A percentile compares a stretch with the other conserved stretches of the same genome.
phyloP scores from a whole-genome alignment of 495 filamentous ascomycete genomes.

The Hyaloscypha hepaticicola region DNA sequence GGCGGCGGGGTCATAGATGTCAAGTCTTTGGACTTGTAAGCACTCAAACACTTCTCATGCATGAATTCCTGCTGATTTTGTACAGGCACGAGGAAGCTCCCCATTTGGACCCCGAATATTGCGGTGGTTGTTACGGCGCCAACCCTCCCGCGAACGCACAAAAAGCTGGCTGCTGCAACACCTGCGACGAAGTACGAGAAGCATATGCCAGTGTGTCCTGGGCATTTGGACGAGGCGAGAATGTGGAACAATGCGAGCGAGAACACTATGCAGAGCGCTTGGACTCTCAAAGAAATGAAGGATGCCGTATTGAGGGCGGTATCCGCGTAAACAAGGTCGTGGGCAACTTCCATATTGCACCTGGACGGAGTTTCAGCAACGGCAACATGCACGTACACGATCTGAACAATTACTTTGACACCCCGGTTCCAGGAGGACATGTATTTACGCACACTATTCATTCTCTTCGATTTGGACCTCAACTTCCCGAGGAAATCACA shows the following conservation, averaged over 20 bases:
- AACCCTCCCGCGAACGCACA: constrained; percentile 62
- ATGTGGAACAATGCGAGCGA: constrained; percentile 91
- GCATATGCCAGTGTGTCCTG: constrained; percentile 86
- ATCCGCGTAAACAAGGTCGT: constrained; percentile 97
- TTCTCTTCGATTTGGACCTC: constrained; percentile 86
- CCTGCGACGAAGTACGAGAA: constrained; percentile 93
- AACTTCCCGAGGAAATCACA: constrained; percentile 74
- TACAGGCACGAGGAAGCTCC: constrained; percentile 64
- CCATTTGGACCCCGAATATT: constrained; percentile 90
- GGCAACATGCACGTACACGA: constrained; percentile 98
- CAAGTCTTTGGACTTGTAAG: constrained; percentile 70
- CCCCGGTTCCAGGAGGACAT: constrained; percentile 61
- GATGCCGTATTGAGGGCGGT: constrained; percentile 90
- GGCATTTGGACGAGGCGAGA: constrained; percentile 90
- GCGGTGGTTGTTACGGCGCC: constrained; percentile 90
- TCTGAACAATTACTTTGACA: constrained; percentile 85
- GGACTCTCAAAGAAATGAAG: constrained; percentile 82
- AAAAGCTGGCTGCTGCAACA: constrained; percentile 89
- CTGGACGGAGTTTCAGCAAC: constrained; percentile 88
- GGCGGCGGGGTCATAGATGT: constrained; percentile 78
- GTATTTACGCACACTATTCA: constrained; percentile 92
- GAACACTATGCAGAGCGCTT: constrained; percentile 90
- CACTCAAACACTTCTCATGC: not conserved
- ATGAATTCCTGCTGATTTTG: not conserved
- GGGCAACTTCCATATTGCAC: constrained; percentile 98